A percentile compares a stretch with the other conserved stretches of the same genome.
These are phyloP conservation scores for Phaeosphaeriaceae sp. DNA, from an alignment of 2,329 filamentous ascomycete species.

Conservation along the genomic window DNA sequence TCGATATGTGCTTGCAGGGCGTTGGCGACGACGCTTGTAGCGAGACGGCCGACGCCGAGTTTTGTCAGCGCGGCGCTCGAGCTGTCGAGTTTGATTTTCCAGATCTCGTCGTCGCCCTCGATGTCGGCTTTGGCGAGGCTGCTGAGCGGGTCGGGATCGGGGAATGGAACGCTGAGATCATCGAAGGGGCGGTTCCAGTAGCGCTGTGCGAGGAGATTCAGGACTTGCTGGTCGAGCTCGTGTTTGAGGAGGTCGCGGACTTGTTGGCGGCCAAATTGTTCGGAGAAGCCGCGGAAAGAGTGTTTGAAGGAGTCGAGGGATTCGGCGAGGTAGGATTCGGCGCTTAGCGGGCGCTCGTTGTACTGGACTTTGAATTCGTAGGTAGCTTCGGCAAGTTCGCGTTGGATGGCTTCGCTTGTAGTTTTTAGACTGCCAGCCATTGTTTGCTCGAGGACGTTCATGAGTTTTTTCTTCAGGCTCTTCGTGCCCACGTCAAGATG, in stretches of 20 bases:
- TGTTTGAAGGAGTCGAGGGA: slow-evolving; percentile 97
- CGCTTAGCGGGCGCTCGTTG: slow-evolving; percentile 92
- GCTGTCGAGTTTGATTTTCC: slow-evolving; percentile 92
- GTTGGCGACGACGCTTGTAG: slow-evolving; percentile 87
- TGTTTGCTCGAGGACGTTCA: slow-evolving; percentile 94
- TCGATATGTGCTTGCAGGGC: slow-evolving; percentile 88
- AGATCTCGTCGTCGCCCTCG: slow-evolving; percentile 74
- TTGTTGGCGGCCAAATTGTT: slow-evolving; percentile 85
- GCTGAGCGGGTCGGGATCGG: slow-evolving; percentile 74
- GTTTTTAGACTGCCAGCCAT: slow-evolving; percentile 92
- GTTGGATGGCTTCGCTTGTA: slow-evolving; percentile 89
- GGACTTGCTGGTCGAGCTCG: slow-evolving; percentile 91
- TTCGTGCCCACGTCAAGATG: slow-evolving; percentile 81
- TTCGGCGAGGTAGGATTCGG: slow-evolving; percentile 95
- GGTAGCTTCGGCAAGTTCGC: slow-evolving; percentile 93
- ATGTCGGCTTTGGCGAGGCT: slow-evolving; percentile 85
- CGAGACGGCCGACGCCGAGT: slow-evolving; percentile 88
- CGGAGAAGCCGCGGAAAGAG: slow-evolving; percentile 91
- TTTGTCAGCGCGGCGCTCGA: slow-evolving; percentile 91
- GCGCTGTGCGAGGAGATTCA: slow-evolving; percentile 88
- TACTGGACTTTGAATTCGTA: slow-evolving; percentile 99
- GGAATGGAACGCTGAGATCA: slow-evolving; percentile 71
- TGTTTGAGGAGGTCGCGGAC: slow-evolving; percentile 89
- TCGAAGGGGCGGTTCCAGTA: slow-evolving; percentile 97
- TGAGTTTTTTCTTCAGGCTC: slow-evolving; percentile 90